A percentile compares a stretch with the other conserved stretches of the same genome.
These are phyloP conservation scores for Talaromyces sp. DNA, from an alignment of 2,329 filamentous ascomycete species.

Conservation along the genomic window DNA sequence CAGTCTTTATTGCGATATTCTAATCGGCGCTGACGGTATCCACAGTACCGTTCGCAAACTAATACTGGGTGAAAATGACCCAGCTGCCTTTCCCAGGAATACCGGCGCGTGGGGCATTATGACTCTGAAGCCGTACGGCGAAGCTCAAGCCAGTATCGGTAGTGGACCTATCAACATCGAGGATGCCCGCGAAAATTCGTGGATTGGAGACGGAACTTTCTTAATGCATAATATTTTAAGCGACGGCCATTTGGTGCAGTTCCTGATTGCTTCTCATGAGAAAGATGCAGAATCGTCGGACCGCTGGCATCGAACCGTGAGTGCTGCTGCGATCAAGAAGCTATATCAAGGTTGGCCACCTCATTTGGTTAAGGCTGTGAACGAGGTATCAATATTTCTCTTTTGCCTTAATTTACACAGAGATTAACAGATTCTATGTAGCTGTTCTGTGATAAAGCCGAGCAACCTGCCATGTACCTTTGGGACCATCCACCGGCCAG, in stretches of 20 bases:
- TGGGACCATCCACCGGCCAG: slow-evolving; percentile 4
- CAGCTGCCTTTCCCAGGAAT: slow-evolving; percentile 1
- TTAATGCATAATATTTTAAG: background rate
- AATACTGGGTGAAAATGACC: background rate
- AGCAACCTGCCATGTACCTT: slow-evolving; percentile 5
- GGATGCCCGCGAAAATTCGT: slow-evolving; percentile 1
- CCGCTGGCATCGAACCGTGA: slow-evolving; percentile 3
- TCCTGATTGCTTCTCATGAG: background rate
- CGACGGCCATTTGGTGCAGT: background rate
- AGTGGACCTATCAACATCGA: slow-evolving; percentile 1
- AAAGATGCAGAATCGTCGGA: slow-evolving; percentile 2
- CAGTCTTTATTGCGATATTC: background rate
- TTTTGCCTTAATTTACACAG: background rate
- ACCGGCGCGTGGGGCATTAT: slow-evolving; percentile 1
- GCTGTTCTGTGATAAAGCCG: background rate
- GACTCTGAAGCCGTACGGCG: background rate
- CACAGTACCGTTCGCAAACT: background rate
- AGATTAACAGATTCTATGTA: background rate
- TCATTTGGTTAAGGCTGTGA: background rate
- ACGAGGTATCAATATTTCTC: background rate
- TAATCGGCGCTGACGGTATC: background rate
- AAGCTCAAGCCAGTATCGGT: slow-evolving; percentile 4
- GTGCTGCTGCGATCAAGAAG: slow-evolving; percentile 3
- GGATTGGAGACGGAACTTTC: background rate
- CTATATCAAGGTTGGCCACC: slow-evolving; percentile 1